Percentiles rank a stretch among this genome's conserved stretches.
These are phyloP conservation scores for Speleostelium caveatum DNA, from an alignment of 78 protist species.

Conservation along the genomic window DNA sequence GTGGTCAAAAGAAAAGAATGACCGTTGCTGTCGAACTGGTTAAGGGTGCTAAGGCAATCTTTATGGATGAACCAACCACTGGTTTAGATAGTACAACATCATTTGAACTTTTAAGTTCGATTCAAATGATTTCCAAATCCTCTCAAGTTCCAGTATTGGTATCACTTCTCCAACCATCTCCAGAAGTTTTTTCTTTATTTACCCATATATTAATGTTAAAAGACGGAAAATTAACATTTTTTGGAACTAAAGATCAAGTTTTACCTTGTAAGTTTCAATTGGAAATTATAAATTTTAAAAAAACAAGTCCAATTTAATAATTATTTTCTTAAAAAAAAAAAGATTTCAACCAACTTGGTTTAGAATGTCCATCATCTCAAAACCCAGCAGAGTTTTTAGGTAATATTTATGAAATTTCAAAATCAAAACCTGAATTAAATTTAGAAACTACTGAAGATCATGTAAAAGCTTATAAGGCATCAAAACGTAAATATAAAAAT, in stretches of 20 bases:
- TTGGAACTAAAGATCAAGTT: constrained; percentile 41
- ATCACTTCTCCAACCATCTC: constrained; percentile 72
- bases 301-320: not conserved
- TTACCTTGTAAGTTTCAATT: constrained; percentile 1
- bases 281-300: not conserved
- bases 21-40: constrained; percentile 87
- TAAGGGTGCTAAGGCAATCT: constrained; percentile 59
- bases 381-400: constrained; percentile 60
- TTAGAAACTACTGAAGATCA: constrained; percentile 40
- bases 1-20: constrained; percentile 94
- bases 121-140: constrained; percentile 31
- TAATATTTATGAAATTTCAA: constrained; percentile 26
- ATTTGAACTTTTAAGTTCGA: constrained; percentile 15
- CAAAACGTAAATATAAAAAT: constrained; percentile 15
- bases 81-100: constrained; percentile 79
- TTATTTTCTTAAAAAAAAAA: not conserved
- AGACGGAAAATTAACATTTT: constrained; percentile 41
- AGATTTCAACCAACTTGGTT: not conserved
- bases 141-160: constrained; percentile 54
- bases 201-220: constrained; percentile 49
- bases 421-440: not conserved
- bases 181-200: constrained; percentile 61
- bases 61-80: constrained; percentile 73
- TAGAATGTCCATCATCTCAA: constrained; percentile 9
- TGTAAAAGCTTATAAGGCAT: constrained; percentile 29